A percentile compares a stretch with the other conserved stretches of the same genome.
These are phyloP conservation scores for Argentina anserina DNA, from an alignment of 306 rosid genomes.

Conservation along the genomic window DNA sequence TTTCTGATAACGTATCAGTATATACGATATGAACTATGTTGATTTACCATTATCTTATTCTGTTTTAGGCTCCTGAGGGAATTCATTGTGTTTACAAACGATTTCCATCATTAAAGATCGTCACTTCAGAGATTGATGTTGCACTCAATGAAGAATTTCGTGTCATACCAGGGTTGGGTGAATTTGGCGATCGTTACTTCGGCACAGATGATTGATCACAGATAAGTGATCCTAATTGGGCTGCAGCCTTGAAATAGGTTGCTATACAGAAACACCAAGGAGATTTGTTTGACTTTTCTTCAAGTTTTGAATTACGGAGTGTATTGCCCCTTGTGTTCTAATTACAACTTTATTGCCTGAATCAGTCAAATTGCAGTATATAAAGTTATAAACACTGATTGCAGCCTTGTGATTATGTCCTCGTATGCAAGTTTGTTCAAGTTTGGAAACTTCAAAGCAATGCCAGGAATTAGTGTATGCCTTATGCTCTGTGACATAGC, in stretches of 20 bases:
- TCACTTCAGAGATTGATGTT: constrained; percentile 91
- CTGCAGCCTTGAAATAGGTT: constrained; percentile 2
- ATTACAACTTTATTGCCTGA: neutral
- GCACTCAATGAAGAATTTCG: constrained; percentile 74
- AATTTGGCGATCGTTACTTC: constrained; percentile 93
- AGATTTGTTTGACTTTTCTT: neutral
- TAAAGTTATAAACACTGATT: neutral
- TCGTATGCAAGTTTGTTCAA: neutral
- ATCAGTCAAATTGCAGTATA: neutral
- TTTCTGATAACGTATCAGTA: constrained; percentile 6
- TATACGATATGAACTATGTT: neutral
- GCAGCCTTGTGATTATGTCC: neutral
- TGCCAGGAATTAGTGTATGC: neutral
- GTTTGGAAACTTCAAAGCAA: neutral
- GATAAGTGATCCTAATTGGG: neutral
- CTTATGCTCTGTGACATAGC: neutral
- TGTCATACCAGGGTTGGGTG: constrained; percentile 90
- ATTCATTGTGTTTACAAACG: constrained; percentile 83
- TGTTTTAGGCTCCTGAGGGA: constrained; percentile 89
- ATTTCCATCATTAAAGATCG: constrained; percentile 84
- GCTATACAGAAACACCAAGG: constrained; percentile 4
- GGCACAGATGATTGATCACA: constrained; percentile 64
- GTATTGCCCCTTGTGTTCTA: constrained; percentile 4
- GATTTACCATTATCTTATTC: constrained; percentile 6
- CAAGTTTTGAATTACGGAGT: neutral